phyloP scores from a whole-genome alignment of 108 stramenopile species.

The Cyclotella baltica region DNA sequence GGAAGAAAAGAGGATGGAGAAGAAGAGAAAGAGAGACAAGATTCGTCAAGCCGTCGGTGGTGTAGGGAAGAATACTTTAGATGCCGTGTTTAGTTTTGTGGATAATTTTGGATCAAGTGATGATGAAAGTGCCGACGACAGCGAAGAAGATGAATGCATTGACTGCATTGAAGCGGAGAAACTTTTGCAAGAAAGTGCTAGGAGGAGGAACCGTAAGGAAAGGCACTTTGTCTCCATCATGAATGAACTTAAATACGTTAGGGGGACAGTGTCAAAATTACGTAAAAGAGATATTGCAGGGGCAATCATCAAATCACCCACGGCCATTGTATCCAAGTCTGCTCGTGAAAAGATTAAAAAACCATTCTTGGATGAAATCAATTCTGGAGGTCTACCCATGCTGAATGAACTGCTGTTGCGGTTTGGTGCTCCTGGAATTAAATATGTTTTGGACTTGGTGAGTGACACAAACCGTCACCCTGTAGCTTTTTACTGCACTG shows the following conservation, averaged over 20 bases:
- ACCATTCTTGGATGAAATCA: conserved; percentile 89
- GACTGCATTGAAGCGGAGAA: conserved; percentile 52
- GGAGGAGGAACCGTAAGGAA: conserved; percentile 73
- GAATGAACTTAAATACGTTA: conserved; percentile 93
- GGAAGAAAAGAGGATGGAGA: conserved; percentile 62
- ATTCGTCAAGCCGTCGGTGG: conserved; percentile 35
- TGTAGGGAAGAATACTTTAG: conserved; percentile 42
- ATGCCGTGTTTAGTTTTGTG: conserved; percentile 51
- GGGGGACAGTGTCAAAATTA: conserved; percentile 81
- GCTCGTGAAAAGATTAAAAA: conserved; percentile 82
- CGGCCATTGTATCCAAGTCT: conserved; percentile 72
- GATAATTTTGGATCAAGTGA: conserved; percentile 49
- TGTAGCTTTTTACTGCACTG: conserved; percentile 93
- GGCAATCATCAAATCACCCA: conserved; percentile 73
- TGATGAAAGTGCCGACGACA: conserved; percentile 37
- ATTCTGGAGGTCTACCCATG: conserved; percentile 90
- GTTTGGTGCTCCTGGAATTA: conserved; percentile 86
- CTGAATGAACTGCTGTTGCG: conserved; percentile 87
- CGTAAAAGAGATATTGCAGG: conserved; percentile 85
- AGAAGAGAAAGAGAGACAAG: conserved; percentile 46
- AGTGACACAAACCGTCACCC: conserved; percentile 84
- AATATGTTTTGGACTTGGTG: conserved; percentile 81
- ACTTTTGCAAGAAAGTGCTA: conserved; percentile 35
- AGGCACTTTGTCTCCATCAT: conserved; percentile 92
- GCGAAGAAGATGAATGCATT: conserved; percentile 70